Conservation (phyloP, 192 early-diverging fungal species). For the Coemansia sp. region DNA sequence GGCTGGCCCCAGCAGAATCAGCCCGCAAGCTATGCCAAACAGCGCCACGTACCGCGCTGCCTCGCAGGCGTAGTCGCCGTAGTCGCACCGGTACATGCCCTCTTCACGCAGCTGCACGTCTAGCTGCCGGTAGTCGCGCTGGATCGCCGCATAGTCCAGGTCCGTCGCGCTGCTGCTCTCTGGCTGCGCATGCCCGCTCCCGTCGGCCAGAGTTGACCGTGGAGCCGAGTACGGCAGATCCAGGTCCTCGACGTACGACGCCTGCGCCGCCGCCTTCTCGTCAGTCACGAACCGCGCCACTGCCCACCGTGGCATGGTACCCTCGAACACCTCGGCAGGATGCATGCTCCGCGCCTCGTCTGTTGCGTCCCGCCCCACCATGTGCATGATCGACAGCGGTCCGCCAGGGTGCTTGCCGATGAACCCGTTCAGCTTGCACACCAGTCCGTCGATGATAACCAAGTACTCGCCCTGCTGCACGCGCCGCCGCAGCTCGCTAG, state of each 20-base stretch:
- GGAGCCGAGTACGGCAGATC: constrained; percentile 43
- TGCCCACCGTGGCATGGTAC: constrained; percentile 77
- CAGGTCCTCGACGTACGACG: constrained; percentile 53
- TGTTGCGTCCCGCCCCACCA: constrained; percentile 89
- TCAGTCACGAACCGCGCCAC: constrained; percentile 55
- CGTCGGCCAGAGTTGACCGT: constrained; percentile 20
- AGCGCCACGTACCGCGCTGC: constrained; percentile 43
- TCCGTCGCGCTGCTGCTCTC: not conserved
- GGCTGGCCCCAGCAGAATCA: constrained; percentile 36
- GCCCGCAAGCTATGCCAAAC: constrained; percentile 29
- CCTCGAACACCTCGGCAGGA: constrained; percentile 76
- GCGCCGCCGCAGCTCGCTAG: constrained; percentile 41
- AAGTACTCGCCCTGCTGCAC: constrained; percentile 70
- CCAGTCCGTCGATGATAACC: constrained; percentile 83
- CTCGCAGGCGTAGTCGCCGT: constrained; percentile 60
- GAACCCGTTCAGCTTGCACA: constrained; percentile 86
- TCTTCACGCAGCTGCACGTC: constrained; percentile 63
- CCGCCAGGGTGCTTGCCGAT: constrained; percentile 91
- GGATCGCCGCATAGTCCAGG: constrained; percentile 55
- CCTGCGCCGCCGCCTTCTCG: constrained; percentile 9
- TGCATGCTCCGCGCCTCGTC: constrained; percentile 88
- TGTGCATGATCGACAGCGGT: constrained; percentile 83
- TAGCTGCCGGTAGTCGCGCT: constrained; percentile 66
- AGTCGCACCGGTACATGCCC: constrained; percentile 70
- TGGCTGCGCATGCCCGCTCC: constrained; percentile 24